Base-by-base conservation (phyloP, 257 asterid genomes). In the Eustoma russellianum region DNA sequence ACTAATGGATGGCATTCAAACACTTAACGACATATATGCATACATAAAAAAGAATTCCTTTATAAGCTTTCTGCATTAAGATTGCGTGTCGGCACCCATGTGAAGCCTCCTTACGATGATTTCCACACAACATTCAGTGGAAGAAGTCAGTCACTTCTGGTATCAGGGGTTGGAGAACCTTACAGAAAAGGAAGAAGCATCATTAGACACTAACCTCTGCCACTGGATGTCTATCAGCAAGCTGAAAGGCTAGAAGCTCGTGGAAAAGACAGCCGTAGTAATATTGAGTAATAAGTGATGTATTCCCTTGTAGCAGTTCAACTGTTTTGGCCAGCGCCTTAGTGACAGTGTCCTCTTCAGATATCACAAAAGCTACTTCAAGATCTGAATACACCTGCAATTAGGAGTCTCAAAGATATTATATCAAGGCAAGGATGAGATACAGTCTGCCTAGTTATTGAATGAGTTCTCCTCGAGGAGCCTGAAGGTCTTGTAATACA, bases 241-340 rank as follows among this genome's bases (percentile, higher is more conserved):
- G 97, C 75, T 92, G 97, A 73, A 92, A 92, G 65, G 91, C 77
- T 59, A 92, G 85, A 73, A 89, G 97, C 79, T 89, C 97, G 2
- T 86, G 88, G 73, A 89, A 83, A 67, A 89, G 89, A 70, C 92
- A 84, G 51, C 95, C 97, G 73, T 92, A 92, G 69, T 92, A 92
- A 60, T 76, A 92, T 75, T 92, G 99, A 78, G 95, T 92, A 52
- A 88, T 82, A 46, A 92, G 73, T 45, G 97, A 79, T 63, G 96
- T 88, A 72, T 74, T 74, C 66, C 99, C 99, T 70, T 92, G 97
- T 71, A 88, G 70, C 52, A 91, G 85, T 70, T 91, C 98, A 68
- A 82, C 86, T 24, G 95, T 82, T 79, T 77, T 83, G 75, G 85
- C 79, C 56, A 90, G 64, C 51, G 96, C 93, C 77, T 72, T 83